Conservation (phyloP, 129 eudicot species). For the Arctium lappa region DNA sequence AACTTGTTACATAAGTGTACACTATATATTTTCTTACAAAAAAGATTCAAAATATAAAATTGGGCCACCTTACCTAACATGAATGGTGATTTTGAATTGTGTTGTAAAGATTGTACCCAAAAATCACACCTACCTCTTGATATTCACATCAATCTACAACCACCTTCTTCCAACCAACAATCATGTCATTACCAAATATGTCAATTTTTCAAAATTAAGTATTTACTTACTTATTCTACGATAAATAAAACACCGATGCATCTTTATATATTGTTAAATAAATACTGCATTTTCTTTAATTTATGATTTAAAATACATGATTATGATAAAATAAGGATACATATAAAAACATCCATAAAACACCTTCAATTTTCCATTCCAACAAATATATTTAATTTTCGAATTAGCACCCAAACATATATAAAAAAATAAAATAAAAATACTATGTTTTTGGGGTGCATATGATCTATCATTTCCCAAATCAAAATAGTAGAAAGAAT, state of each 20-base stretch:
- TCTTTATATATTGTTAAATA: no score
- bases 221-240: neutral
- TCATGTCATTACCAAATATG: neutral
- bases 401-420: constrained; percentile 17
- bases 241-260: no score
- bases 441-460: constrained; percentile 19
- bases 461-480: constrained; percentile 18
- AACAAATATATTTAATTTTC: neutral
- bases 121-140: constrained; percentile 21
- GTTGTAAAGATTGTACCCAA: constrained; percentile 29
- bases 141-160: constrained; percentile 2
- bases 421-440: neutral
- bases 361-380: neutral
- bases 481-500: neutral
- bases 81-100: neutral
- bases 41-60: no score
- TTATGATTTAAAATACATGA: no score
- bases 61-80: neutral
- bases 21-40: no score
- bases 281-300: no score
- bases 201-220: neutral
- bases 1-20: neutral
- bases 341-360: neutral
- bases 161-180: constrained; percentile 15
- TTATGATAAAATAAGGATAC: no score